phyloP scores from a whole-genome alignment of 148 eudicot species.

The Polygonum aviculare region DNA sequence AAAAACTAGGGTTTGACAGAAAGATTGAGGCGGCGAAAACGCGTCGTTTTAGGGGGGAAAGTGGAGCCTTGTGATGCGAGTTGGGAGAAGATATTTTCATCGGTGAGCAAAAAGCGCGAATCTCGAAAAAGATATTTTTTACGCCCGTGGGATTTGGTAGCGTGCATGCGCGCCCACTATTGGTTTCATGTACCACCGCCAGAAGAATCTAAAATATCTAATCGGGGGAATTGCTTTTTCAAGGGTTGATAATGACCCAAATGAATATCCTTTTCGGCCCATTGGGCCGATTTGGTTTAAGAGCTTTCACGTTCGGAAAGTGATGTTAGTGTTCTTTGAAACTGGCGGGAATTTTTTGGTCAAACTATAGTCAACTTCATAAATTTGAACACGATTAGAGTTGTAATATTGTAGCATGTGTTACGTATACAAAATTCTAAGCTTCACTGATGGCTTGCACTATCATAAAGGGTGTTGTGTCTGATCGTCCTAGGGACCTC shows the following conservation, averaged over 20 bases:
- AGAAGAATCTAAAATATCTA: neutral
- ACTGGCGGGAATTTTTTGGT: too few species aligned
- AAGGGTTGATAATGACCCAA: neutral
- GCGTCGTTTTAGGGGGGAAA: neutral
- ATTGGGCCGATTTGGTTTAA: neutral
- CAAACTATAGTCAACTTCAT: too few species aligned
- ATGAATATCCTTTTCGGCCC: neutral
- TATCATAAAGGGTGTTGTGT: too few species aligned
- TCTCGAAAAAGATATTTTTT: neutral
- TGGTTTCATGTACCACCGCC: neutral
- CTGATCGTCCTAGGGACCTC: too few species aligned
- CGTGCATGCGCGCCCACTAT: conserved; percentile 4
- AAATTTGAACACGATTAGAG: too few species aligned
- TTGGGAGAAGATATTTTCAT: conserved; percentile 4
- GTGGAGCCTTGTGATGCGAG: neutral
- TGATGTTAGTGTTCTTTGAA: too few species aligned
- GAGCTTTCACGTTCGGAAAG: too few species aligned
- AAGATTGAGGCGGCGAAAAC: neutral
- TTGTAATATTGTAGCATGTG: too few species aligned
- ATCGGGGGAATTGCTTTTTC: neutral
- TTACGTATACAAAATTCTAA: too few species aligned
- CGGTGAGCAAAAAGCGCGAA: neutral
- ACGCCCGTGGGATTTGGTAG: neutral
- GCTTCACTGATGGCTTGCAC: too few species aligned
- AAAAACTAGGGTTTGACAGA: conserved; percentile 7